Percentiles rank a stretch among this genome's conserved stretches.
phyloP scores from a whole-genome alignment of 1,284 basidiomycete species.

The Agroathelia rolfsii region DNA sequence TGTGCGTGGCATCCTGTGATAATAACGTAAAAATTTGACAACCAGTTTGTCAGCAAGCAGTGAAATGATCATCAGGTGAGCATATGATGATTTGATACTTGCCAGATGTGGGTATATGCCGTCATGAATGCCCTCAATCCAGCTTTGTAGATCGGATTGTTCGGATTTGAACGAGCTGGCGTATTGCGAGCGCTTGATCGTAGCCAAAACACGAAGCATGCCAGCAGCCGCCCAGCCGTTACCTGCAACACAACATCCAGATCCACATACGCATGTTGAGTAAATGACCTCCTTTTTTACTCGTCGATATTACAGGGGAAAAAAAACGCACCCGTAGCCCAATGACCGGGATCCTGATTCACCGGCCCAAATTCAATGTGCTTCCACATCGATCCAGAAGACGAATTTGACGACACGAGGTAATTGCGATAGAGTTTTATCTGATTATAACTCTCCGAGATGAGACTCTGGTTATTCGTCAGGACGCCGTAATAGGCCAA shows the following conservation, averaged over 20 bases:
- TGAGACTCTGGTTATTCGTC: constrained; percentile 55
- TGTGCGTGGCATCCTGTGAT: constrained; percentile 35
- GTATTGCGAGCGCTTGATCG: constrained; percentile 57
- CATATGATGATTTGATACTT: constrained; percentile 9
- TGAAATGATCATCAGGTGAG: constrained; percentile 8
- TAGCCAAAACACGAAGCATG: constrained; percentile 74
- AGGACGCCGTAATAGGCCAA: constrained; percentile 80
- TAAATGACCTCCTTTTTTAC: no score
- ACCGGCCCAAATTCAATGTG: constrained; percentile 52
- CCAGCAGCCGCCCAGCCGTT: constrained; percentile 84
- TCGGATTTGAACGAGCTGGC: constrained; percentile 38
- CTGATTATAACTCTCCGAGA: constrained; percentile 70
- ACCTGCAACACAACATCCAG: constrained; percentile 35
- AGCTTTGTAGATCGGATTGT: constrained; percentile 49
- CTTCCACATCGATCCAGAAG: constrained; percentile 58
- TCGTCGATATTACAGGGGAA: not conserved
- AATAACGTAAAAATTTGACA: constrained; percentile 1
- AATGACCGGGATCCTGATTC: constrained; percentile 50
- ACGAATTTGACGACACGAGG: constrained; percentile 36
- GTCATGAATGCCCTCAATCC: constrained; percentile 67
- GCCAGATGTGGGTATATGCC: constrained; percentile 54
- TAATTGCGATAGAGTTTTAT: constrained; percentile 67
- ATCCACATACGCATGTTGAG: no score
- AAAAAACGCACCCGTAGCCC: constrained; percentile 55
- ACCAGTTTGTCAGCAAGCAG: not conserved